These are phyloP conservation scores for Talaromyces verruculosus DNA, from an alignment of 2,329 filamentous ascomycete genomes.

Conservation along the genomic window DNA sequence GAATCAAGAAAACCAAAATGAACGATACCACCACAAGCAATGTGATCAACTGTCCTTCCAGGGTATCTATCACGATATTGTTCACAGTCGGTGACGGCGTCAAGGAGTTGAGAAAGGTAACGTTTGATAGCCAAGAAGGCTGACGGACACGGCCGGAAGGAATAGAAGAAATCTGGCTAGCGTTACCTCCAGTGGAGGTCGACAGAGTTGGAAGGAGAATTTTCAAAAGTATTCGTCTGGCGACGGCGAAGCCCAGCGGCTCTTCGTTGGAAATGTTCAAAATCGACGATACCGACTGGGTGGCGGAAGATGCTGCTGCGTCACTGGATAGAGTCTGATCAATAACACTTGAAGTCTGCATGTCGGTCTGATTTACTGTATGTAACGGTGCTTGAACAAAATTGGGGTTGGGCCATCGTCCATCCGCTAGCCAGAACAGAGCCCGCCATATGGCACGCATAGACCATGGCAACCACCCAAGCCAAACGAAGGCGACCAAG, in stretches of 20 bases:
- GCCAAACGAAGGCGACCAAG: constrained; percentile 82
- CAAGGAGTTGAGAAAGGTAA: constrained; percentile 54
- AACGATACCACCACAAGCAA: constrained; percentile 88
- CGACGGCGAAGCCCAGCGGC: constrained; percentile 47
- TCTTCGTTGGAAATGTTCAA: constrained; percentile 45
- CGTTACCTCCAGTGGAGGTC: constrained; percentile 29
- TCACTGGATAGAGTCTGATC: constrained; percentile 26
- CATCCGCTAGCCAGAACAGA: constrained; percentile 90
- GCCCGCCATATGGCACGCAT: constrained; percentile 92
- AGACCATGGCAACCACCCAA: constrained; percentile 81
- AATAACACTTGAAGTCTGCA: constrained; percentile 29
- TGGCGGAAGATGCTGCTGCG: constrained; percentile 28
- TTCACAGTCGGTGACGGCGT: constrained; percentile 74
- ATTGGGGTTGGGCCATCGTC: constrained; percentile 57
- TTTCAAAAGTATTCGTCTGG: constrained; percentile 45
- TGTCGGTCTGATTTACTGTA: constrained; percentile 23
- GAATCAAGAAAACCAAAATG: constrained; percentile 92
- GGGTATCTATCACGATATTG: constrained; percentile 72
- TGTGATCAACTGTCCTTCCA: constrained; percentile 94
- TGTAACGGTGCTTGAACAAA: constrained; percentile 25
- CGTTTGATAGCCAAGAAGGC: constrained; percentile 58
- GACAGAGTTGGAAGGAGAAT: constrained; percentile 36
- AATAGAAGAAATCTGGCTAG: constrained; percentile 30
- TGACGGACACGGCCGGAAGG: constrained; percentile 37
- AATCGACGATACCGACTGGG: constrained; percentile 39